A percentile compares a stretch with the other conserved stretches of the same genome.
phyloP scores from a whole-genome alignment of 2,329 filamentous ascomycete species.

The Mycosphaerella arachidis region DNA sequence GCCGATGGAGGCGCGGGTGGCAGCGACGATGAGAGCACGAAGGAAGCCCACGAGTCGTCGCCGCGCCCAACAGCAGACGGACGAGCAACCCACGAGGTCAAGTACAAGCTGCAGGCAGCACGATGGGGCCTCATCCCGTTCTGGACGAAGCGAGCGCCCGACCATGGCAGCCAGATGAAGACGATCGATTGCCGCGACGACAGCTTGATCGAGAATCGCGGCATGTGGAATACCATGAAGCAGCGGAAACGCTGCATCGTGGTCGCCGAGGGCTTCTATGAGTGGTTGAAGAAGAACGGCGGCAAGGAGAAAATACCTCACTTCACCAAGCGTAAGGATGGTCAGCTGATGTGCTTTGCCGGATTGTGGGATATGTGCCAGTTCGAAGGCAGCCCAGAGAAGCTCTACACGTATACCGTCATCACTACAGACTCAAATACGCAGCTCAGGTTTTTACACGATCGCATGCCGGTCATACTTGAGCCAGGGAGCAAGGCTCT shows the following conservation, averaged over 20 bases:
- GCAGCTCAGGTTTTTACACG: slow-evolving; percentile 80
- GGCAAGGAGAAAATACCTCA: slow-evolving; percentile 80
- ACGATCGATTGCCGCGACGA: slow-evolving; percentile 96
- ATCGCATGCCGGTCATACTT: slow-evolving; percentile 92
- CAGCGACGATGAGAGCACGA: slow-evolving; percentile 22
- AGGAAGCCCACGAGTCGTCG: slow-evolving; percentile 16
- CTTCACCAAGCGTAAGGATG: slow-evolving; percentile 76
- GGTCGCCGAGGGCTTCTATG: slow-evolving; percentile 87
- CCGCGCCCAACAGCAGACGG: slow-evolving; percentile 18
- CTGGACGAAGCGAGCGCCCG: slow-evolving; percentile 82
- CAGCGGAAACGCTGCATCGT: slow-evolving; percentile 81
- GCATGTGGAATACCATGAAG: slow-evolving; percentile 93
- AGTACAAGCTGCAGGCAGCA: slow-evolving; percentile 85
- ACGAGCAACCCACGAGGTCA: slow-evolving; percentile 39
- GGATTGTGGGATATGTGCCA: slow-evolving; percentile 86
- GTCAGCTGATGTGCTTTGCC: slow-evolving; percentile 79
- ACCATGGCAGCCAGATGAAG: slow-evolving; percentile 72
- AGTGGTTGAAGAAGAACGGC: slow-evolving; percentile 80
- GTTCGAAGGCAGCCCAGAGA: slow-evolving; percentile 67
- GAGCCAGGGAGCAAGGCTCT: slow-evolving; percentile 69
- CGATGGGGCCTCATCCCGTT: slow-evolving; percentile 93
- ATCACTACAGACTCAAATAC: slow-evolving; percentile 86
- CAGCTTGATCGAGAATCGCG: slow-evolving; percentile 67
- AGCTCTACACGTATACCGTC: slow-evolving; percentile 83
- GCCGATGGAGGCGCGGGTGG: slow-evolving; percentile 13